A percentile compares a stretch with the other conserved stretches of the same genome.
Conservation (phyloP, 495 filamentous ascomycete genomes). For the Penicillium subrubescens region DNA sequence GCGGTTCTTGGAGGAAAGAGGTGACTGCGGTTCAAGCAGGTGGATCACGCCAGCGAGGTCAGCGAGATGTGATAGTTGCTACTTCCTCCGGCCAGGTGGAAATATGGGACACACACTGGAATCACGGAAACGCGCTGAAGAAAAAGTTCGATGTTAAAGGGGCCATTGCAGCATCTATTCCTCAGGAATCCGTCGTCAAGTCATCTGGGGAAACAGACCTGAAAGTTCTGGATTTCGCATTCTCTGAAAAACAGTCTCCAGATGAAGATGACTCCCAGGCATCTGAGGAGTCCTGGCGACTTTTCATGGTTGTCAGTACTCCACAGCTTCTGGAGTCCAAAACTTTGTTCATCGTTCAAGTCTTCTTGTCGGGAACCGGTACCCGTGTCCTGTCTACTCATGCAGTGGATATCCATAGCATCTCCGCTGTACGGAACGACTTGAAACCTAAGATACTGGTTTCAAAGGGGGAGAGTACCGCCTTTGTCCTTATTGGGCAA, state of each 20-base stretch:
- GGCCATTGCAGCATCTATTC: conserved; percentile 35
- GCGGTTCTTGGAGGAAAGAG: conserved; percentile 67
- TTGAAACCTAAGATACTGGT: conserved; percentile 72
- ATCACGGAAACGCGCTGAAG: conserved; percentile 64
- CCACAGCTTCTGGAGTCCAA: conserved; percentile 22
- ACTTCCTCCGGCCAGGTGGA: conserved; percentile 75
- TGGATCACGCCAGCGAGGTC: conserved; percentile 68
- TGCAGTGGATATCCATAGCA: conserved; percentile 28
- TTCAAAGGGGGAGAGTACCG: conserved; percentile 73
- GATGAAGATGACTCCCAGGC: conserved; percentile 18
- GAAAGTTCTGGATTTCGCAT: conserved; percentile 42
- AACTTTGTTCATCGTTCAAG: conserved; percentile 33
- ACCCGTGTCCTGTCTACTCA: conserved; percentile 34
- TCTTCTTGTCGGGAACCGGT: conserved; percentile 30
- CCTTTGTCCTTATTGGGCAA: conserved; percentile 78
- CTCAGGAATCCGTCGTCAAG: conserved; percentile 16
- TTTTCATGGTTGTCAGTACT: conserved; percentile 36
- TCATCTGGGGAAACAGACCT: conserved; percentile 36
- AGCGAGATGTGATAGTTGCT: conserved; percentile 78
- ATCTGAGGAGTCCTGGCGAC: conserved; percentile 31
- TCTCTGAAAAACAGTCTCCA: conserved; percentile 21
- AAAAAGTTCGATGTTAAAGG: conserved; percentile 52
- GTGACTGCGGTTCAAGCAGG: conserved; percentile 76
- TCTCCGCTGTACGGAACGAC: conserved; percentile 32
- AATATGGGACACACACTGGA: conserved; percentile 84